These are phyloP conservation scores for Penicillium expansum DNA, from an alignment of 2,329 filamentous ascomycete genomes.

Conservation along the genomic window DNA sequence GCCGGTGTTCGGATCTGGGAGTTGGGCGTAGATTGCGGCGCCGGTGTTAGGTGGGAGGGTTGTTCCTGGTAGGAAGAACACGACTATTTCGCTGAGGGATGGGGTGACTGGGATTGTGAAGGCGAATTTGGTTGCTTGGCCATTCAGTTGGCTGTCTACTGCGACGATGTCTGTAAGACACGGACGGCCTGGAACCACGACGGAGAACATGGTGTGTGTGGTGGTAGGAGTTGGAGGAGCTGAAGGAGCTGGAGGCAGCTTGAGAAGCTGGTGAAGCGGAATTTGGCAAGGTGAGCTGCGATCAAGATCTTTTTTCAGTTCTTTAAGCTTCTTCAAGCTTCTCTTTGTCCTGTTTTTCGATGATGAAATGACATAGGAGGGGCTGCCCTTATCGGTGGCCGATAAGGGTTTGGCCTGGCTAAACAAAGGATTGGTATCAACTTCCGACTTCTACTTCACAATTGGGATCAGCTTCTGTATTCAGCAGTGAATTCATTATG, in stretches of 20 bases:
- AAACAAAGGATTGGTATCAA: neutral
- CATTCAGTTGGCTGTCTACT: constrained; percentile 52
- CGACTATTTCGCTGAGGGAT: constrained; percentile 70
- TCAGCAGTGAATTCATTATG: constrained; percentile 22
- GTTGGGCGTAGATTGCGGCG: constrained; percentile 84
- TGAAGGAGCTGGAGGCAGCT: neutral
- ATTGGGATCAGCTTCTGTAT: neutral
- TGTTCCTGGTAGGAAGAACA: constrained; percentile 81
- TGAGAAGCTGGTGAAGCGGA: neutral
- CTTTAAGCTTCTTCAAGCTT: constrained; percentile 1
- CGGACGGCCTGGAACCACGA: constrained; percentile 60
- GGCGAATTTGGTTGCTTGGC: constrained; percentile 61
- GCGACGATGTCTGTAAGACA: constrained; percentile 56
- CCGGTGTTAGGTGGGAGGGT: constrained; percentile 71
- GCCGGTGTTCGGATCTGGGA: constrained; percentile 48
- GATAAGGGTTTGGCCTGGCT: constrained; percentile 25
- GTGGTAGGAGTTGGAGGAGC: neutral
- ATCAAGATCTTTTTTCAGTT: neutral
- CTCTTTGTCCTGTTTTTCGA: constrained; percentile 12
- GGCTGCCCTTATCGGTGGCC: constrained; percentile 23
- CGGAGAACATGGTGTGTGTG: constrained; percentile 55
- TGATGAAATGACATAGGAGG: constrained; percentile 25
- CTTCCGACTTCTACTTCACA: neutral
- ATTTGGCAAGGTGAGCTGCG: neutral
- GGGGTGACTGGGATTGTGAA: constrained; percentile 64